Conservation (phyloP, 331 rosid species). For the Telfairia occidentalis region DNA sequence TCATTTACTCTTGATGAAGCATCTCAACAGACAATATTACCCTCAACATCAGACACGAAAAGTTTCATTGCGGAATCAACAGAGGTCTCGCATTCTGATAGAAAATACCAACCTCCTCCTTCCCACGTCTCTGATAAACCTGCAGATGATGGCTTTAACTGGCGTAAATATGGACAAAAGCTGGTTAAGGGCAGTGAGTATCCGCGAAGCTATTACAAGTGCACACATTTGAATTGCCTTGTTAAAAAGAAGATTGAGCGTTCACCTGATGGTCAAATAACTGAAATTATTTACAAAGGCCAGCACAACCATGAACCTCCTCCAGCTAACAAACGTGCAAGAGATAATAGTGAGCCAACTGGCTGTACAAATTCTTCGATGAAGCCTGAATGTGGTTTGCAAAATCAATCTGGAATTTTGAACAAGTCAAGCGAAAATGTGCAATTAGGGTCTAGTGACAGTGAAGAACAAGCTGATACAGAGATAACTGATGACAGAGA, state of each 20-base stretch:
- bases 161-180: conserved; percentile 99
- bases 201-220: conserved; percentile 94
- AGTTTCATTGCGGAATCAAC: conserved; percentile 31
- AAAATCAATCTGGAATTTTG: conserved; percentile 38
- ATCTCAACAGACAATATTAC: conserved; percentile 35
- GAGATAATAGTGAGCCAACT: conserved; percentile 49
- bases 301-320: conserved; percentile 88
- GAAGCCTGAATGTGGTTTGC: conserved; percentile 45
- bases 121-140: conserved; percentile 50
- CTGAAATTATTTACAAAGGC: conserved; percentile 90
- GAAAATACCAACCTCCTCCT: conserved; percentile 46
- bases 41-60: conserved; percentile 44
- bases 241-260: conserved; percentile 96
- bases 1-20: conserved; percentile 36
- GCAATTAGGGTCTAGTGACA: conserved; percentile 47
- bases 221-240: conserved; percentile 77
- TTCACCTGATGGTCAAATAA: conserved; percentile 69
- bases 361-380: conserved; percentile 36
- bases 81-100: conserved; percentile 44
- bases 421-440: conserved; percentile 31
- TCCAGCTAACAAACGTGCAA: conserved; percentile 53
- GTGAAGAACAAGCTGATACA: conserved; percentile 50
- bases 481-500: conserved; percentile 51
- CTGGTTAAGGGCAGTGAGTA: conserved; percentile 93
- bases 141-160: conserved; percentile 80